phyloP scores from a whole-genome alignment of 345 rosid genomes.

The Diplotaxis tenuifolia region DNA sequence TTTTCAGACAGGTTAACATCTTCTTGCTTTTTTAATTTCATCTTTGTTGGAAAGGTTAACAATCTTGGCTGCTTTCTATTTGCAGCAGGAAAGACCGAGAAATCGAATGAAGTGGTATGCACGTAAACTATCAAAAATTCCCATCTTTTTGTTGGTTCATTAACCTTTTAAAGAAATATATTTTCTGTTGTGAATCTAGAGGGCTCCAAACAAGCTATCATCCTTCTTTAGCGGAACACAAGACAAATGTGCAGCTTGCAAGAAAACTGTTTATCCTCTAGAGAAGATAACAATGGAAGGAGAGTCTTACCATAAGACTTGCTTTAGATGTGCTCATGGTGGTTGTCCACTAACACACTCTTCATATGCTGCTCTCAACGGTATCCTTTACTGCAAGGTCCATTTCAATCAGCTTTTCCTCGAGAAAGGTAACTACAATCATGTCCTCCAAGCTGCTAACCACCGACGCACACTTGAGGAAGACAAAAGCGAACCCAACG shows the following conservation, averaged over 20 bases:
- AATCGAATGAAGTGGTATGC: slow-evolving; percentile 53
- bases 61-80: background rate
- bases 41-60: background rate
- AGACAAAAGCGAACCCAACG: slow-evolving; percentile 14
- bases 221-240: slow-evolving; percentile 11
- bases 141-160: background rate
- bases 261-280: slow-evolving; percentile 83
- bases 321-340: slow-evolving; percentile 11
- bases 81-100: slow-evolving; percentile 49
- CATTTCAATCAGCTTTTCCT: slow-evolving; percentile 28
- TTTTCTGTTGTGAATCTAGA: slow-evolving; percentile 35
- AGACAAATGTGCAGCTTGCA: slow-evolving; percentile 25
- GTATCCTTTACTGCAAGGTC: too few species aligned
- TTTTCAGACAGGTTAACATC: slow-evolving; percentile 4
- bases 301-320: slow-evolving; percentile 83
- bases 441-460: slow-evolving; percentile 51
- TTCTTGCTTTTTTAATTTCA: background rate
- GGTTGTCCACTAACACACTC: too few species aligned
- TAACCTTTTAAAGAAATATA: background rate
- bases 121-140: background rate
- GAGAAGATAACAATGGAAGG: slow-evolving; percentile 86
- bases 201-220: slow-evolving; percentile 76
- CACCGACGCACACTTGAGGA: slow-evolving; percentile 27
- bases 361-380: too few species aligned
- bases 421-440: slow-evolving; percentile 84